phyloP scores from a whole-genome alignment of 2,329 filamentous ascomycete species.

The Sporothrix luriei region DNA sequence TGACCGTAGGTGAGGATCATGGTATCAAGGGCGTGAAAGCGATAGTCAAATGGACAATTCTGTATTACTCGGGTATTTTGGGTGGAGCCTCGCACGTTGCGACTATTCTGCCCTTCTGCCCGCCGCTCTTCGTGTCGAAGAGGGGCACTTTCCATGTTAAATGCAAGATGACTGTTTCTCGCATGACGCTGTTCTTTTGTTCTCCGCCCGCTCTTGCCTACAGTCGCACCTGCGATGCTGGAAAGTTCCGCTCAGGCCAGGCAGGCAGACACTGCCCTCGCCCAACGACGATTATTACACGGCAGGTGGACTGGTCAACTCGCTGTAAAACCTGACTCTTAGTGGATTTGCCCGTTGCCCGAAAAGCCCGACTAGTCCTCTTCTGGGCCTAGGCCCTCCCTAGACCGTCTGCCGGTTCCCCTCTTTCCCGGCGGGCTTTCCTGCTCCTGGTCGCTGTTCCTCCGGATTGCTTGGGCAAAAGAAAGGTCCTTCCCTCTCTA shows the following conservation, averaged over 20 bases:
- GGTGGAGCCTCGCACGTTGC: not conserved
- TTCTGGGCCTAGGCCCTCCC: not conserved
- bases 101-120: no score
- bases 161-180: constrained; percentile 1
- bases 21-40: not conserved
- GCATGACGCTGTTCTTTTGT: not conserved
- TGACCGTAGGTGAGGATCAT: not conserved
- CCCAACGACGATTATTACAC: not conserved
- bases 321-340: no score
- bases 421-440: not conserved
- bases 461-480: not conserved
- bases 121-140: not conserved
- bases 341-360: not conserved
- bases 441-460: not conserved
- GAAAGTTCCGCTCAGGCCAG: not conserved
- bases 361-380: not conserved
- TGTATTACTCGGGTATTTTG: not conserved
- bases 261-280: not conserved
- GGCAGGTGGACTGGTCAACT: no score
- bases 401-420: not conserved
- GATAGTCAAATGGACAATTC: no score
- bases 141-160: not conserved
- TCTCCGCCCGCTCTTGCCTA: not conserved
- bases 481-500: not conserved
- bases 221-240: not conserved